Percentiles rank a stretch among this genome's conserved stretches.
Conservation (phyloP, 2,329 filamentous ascomycete genomes). For the Fusarium pseudocircinatum region DNA sequence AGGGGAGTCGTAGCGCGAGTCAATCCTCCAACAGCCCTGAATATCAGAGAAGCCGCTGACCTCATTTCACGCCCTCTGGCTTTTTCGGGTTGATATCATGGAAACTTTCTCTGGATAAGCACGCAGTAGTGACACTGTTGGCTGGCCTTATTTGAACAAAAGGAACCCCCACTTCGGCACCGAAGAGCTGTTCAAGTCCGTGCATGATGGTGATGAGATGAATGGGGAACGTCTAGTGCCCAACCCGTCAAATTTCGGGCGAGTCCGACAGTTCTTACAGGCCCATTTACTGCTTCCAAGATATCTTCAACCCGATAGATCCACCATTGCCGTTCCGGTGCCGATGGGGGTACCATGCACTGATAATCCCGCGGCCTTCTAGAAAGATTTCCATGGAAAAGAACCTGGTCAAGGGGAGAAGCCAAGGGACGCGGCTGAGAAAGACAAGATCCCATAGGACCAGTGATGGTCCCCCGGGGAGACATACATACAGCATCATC, state of each 20-base stretch:
- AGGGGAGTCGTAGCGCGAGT: not conserved
- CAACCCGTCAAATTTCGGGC: not conserved
- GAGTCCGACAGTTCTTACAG: constrained; percentile 6
- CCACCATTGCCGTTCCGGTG: constrained; percentile 25
- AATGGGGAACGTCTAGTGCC: constrained; percentile 16
- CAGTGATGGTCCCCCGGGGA: not conserved
- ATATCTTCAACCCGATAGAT: not conserved
- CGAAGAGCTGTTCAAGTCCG: constrained; percentile 32
- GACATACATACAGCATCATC: constrained; percentile 6
- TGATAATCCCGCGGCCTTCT: constrained; percentile 35
- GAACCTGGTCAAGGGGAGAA: constrained; percentile 6
- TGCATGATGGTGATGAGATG: constrained; percentile 8
- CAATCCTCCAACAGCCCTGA: constrained; percentile 7
- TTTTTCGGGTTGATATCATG: not conserved
- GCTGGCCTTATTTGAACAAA: not conserved
- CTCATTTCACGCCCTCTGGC: constrained; percentile 2
- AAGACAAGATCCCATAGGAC: constrained; percentile 13
- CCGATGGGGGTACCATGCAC: constrained; percentile 23
- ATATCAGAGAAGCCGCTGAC: constrained; percentile 8
- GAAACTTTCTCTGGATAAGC: not conserved
- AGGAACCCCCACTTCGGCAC: constrained; percentile 31
- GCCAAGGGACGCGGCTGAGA: not conserved
- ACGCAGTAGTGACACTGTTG: not conserved
- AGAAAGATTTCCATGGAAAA: constrained; percentile 26
- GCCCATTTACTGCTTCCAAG: not conserved